These are phyloP conservation scores for Rubus parviflorus DNA, from an alignment of 306 rosid genomes.

Conservation along the genomic window DNA sequence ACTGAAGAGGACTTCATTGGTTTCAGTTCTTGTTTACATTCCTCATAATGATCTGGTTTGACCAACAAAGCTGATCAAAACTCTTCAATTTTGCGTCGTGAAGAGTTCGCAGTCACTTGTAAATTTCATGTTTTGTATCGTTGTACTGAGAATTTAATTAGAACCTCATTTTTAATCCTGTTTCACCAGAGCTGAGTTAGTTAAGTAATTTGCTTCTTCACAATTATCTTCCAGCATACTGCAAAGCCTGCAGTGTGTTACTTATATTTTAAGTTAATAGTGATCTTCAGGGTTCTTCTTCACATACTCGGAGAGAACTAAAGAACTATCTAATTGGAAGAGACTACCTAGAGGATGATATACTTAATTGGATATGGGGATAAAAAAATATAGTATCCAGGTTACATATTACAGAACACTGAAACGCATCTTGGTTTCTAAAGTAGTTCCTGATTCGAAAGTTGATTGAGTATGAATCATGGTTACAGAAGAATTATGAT, in stretches of 20 bases:
- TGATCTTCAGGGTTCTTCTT: neutral
- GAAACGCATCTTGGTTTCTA: neutral
- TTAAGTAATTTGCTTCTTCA: neutral
- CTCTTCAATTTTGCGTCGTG: neutral
- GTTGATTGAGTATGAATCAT: neutral
- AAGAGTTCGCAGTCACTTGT: conserved; percentile 5
- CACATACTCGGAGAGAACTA: neutral
- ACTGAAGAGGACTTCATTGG: conserved; percentile 12
- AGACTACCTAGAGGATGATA: neutral
- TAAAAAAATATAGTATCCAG: no score
- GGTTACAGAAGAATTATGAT: neutral
- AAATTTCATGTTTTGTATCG: neutral
- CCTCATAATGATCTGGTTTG: neutral
- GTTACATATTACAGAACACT: neutral
- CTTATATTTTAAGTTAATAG: neutral
- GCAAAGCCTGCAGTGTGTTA: neutral
- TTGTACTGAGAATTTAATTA: neutral
- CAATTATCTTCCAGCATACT: neutral
- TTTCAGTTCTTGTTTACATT: conserved; percentile 20
- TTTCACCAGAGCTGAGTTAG: neutral
- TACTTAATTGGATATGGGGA: no score
- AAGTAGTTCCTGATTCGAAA: neutral
- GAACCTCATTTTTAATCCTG: neutral
- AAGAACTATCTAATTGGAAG: neutral
- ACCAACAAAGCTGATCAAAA: neutral